Evolutionary conservation across 305 asterid genomes (phyloP), one percentile per base, ranked within the genome.

Genomic region (Fraxinus platypoda): DNA sequence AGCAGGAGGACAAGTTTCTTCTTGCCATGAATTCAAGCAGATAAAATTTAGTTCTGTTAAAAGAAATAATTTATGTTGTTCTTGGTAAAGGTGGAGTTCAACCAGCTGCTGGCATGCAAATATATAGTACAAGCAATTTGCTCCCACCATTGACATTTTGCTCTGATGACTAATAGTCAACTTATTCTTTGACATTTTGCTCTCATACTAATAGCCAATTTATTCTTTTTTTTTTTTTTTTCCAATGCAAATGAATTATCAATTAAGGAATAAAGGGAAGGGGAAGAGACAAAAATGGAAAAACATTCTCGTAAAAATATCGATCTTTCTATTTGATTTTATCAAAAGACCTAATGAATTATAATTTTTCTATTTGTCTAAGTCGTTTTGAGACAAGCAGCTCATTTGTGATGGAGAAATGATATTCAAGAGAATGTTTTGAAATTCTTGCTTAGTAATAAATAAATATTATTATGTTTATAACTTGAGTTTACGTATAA

Each of bases 21-120:
- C 34, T 54, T 41, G 41, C 66, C 46, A 64, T 11, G 68, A 19
- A 31, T 30, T 62, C 11, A 23, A 13, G 76, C 31, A 8, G 41
- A 38, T 23, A 38, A 66, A n/a, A 49, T 72, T 72, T 49, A 12
- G 15, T 49, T 17, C 62, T 52, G 62, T 52, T 52, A 17, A 46
- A 46, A 3, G 26, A 59, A 6, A 2, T 21, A 59, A 59, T 59
- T 59, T 59, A 12, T 59, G 70, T 46, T 62, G 38, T 30, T 71
- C 46, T 66, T 21, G 64, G 43, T 62, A 71, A 30, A 59, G 80
- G 35, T 75, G 80, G 68, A 59, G 84, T 75, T 81, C 21, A 28
- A 75, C 6, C 35, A 75, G 34, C 77, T 26, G 21, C 35, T 49
- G 46, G 57, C 59, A 75, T 72, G 79, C 74, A 19, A 33, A 70